Base-by-base conservation (phyloP, 352 stramenopile species). In the Phytophthora brassicae region DNA sequence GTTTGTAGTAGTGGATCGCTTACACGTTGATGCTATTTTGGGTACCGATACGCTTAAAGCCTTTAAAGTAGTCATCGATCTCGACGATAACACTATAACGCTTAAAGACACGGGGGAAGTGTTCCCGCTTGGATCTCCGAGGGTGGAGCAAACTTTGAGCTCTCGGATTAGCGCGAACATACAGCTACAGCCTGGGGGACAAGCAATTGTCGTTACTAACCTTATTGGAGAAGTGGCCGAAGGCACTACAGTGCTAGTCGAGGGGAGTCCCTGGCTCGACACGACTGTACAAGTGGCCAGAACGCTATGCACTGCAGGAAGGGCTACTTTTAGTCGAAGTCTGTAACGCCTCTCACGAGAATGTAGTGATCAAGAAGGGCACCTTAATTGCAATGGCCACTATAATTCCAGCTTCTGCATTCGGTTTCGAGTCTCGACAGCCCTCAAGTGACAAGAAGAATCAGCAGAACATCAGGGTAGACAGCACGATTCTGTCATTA, bases 21-120 rank as follows among this genome's bases (percentile, higher is more conserved):
- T 63, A 0, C 35, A 50, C 9, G 35, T 63, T 0, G 35, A 63
- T 13, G 23, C 28, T 1, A 63, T 50, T 6, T 22, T 51, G 8
- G 39, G 53, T 7, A 60, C 53, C 2, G 42, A 60, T 13, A 41
- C 42, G 12, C 35, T 63, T 4, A 49, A 43, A 19, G 55, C 35
- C 12, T 63, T 35, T 20, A n/a, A 36, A 1, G 55, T 45, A 1
- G 45, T 63, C 1, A 43, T 63, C 6, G 45, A 63, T 7, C 4
- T 63, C 7, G 55, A 56, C 1, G 45, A 48, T 2, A 20, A 20
- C 13, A 38, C 6, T 0, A 9, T 56, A n/a, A 56, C 17, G n/a
- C 2, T 8, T 56, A 14, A 63, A 63, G 36, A 29, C n/a, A 13
- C 55, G 9, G 17, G 28, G 2, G 55, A 63, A 16, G 35, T 54